Evolutionary conservation across 345 rosid species (phyloP).

Genomic region (Eucalyptus rudis): DNA sequence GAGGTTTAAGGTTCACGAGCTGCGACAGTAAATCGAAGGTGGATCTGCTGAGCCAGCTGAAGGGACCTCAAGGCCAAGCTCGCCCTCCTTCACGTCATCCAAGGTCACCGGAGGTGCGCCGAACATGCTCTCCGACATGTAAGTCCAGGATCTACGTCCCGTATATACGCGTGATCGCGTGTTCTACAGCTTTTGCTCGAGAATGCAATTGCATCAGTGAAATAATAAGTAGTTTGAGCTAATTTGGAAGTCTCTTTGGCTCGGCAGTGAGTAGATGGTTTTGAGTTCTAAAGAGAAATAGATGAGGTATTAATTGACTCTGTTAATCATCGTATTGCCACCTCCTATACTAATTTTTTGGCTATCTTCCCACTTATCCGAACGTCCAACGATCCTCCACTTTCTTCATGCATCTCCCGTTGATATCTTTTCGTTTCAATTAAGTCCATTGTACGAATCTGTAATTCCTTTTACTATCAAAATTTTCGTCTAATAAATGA

Average conservation of each 20-base stretch:
- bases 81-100: constrained; percentile 35
- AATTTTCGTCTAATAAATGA: background rate
- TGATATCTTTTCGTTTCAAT: background rate
- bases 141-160: background rate
- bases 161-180: background rate
- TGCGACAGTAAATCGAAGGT: constrained; percentile 30
- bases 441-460: background rate
- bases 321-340: background rate
- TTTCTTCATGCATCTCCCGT: background rate
- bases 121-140: constrained; percentile 55
- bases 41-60: constrained; percentile 34
- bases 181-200: background rate
- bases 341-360: background rate
- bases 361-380: background rate
- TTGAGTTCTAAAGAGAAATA: background rate
- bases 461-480: background rate
- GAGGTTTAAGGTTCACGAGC: constrained; percentile 34
- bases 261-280: background rate
- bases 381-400: background rate
- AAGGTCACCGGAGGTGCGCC: constrained; percentile 57
- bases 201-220: background rate
- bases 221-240: background rate
- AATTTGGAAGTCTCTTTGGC: background rate
- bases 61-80: constrained; percentile 47
- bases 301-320: background rate